Evolutionary conservation across 305 asterid genomes (phyloP), one percentile per base, ranked within the genome.

Genomic region (Lippia alba): DNA sequence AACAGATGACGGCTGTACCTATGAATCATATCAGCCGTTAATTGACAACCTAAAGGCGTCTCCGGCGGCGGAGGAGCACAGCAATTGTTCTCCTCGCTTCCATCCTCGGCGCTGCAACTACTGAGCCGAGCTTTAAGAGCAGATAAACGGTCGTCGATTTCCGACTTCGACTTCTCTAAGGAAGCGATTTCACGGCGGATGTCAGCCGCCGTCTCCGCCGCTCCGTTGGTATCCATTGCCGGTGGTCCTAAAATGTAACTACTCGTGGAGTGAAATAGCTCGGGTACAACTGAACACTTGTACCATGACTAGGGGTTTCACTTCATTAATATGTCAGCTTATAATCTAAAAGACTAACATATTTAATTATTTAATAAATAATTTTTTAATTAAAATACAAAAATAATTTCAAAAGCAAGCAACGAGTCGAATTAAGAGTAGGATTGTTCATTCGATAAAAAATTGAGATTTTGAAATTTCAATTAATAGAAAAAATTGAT

Each of bases 1-100:
- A 94, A 71, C 63, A 94, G 84, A 20, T 94, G 97, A 24, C 99
- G 97, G 79, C 99, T 89, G 80, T 94, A 94, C 72, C 99, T 81
- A 59, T 91, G 83, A 64, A 94, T 88, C 89, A 84, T 84, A 69
- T 88, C 92, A 15, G 92, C 82, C 56, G 97, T 80, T 56, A 94
- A 71, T 20, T 85, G 74, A 45, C 86, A 91, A 70, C 72, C 71
- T 71, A 63, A 50, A 3, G 78, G 69, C 6, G 45, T 15, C 16
- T 61, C 78, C 2, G 54, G 17, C 33, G 77, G 75, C 59, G 32
- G 56, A 12, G 55, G 78, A 48, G 71, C 60, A 60, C 71, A 74
- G 56, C 82, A 72, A 78, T 32, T 56, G 55, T 61, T 49, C 53
- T 57, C 50, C 14, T 53, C 54, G 30, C 50, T 44, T 53, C 71